Percentiles rank a stretch among this genome's conserved stretches.
phyloP scores from a whole-genome alignment of 768 basidiomycete genomes.

The Xerocomus potaroensis region DNA sequence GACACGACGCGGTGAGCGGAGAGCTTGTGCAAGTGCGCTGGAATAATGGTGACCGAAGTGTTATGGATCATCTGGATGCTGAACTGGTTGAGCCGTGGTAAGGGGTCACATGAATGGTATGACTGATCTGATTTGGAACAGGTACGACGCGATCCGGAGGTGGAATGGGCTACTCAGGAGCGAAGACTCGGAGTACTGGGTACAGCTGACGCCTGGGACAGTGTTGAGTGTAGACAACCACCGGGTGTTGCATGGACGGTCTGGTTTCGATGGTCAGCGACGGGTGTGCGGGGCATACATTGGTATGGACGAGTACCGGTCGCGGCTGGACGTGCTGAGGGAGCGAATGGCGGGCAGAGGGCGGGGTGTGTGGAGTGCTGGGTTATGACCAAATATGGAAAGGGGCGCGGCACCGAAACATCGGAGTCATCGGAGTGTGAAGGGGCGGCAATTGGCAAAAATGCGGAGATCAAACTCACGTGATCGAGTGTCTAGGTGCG shows the following conservation, averaged over 20 bases:
- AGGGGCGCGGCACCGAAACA: conserved; percentile 18
- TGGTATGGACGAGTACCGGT: conserved; percentile 84
- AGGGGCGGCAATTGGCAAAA: conserved; percentile 20
- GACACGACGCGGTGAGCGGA: conserved; percentile 60
- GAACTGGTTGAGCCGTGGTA: conserved; percentile 74
- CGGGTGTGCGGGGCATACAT: conserved; percentile 97
- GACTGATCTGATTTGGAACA: conserved; percentile 20
- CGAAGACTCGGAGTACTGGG: conserved; percentile 87
- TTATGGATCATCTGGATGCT: conserved; percentile 57
- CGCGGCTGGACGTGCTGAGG: conserved; percentile 63
- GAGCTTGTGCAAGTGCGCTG: conserved; percentile 78
- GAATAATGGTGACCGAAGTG: conserved; percentile 94
- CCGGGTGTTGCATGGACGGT: conserved; percentile 92
- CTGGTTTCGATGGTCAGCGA: conserved; percentile 80
- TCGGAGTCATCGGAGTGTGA: conserved; percentile 13
- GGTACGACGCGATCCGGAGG: conserved; percentile 74
- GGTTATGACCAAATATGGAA: conserved; percentile 37
- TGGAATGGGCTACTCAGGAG: conserved; percentile 78
- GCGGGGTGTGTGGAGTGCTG: conserved; percentile 56
- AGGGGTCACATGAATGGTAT: not conserved
- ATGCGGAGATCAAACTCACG: conserved; percentile 17
- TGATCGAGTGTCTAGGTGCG: conserved; percentile 14
- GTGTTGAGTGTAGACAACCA: conserved; percentile 94
- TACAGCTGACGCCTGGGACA: conserved; percentile 83
- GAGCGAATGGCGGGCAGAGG: conserved; percentile 47